phyloP scores from a whole-genome alignment of 2,329 filamentous ascomycete genomes.

The Trichophyton equinum region DNA sequence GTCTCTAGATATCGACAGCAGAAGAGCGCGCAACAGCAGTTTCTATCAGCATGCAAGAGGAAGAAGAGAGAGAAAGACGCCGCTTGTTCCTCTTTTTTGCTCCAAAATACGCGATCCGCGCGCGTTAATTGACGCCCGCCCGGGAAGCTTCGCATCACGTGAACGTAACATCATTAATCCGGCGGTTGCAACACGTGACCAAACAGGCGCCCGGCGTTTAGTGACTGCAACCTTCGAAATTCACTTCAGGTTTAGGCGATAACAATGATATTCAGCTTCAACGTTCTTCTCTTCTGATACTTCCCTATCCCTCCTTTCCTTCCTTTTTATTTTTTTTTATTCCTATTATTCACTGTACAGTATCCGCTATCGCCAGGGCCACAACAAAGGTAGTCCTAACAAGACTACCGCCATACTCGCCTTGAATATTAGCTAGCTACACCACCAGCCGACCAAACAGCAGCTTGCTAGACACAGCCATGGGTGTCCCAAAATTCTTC shows the following conservation, averaged over 20 bases:
- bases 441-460: not conserved
- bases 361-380: not conserved
- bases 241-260: not conserved
- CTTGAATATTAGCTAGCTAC: not conserved
- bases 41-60: not conserved
- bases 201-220: not conserved
- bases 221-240: not conserved
- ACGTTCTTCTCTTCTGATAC: not conserved
- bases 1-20: not conserved
- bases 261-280: not conserved
- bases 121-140: not conserved
- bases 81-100: not conserved
- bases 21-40: not conserved
- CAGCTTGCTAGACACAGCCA: slow-evolving; percentile 24
- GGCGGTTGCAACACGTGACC: not conserved
- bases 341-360: not conserved
- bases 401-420: not conserved
- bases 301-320: not conserved
- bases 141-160: not conserved
- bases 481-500: slow-evolving; percentile 81
- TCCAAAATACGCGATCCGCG: not conserved
- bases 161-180: not conserved
- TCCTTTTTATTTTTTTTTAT: not conserved
- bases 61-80: not conserved
- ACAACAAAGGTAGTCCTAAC: not conserved